Conservation (phyloP, 371 early-diverging fungal genomes). For the Umbelopsis sp. region DNA sequence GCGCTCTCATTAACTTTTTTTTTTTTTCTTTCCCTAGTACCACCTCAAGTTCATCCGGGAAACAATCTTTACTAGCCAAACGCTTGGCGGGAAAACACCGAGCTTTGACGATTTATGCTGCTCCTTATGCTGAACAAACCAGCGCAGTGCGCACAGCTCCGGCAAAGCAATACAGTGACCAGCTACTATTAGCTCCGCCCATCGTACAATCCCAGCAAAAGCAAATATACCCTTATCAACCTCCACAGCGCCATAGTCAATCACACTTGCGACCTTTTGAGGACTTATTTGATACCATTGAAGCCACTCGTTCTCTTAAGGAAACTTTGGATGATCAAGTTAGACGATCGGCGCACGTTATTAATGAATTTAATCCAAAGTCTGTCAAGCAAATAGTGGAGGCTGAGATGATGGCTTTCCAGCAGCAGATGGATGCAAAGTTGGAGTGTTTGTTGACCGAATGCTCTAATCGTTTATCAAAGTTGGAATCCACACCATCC, state of each 20-base stretch:
- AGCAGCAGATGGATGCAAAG: not conserved
- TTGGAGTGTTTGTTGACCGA: slow-evolving; percentile 16
- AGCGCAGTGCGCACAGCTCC: slow-evolving; percentile 7
- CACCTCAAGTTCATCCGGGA: not conserved
- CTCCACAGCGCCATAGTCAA: not conserved
- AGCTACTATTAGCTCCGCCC: slow-evolving; percentile 11
- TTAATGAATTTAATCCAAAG: slow-evolving; percentile 75
- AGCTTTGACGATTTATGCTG: slow-evolving; percentile 12
- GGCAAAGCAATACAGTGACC: slow-evolving; percentile 8
- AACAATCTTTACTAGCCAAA: slow-evolving; percentile 13
- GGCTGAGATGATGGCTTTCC: not conserved
- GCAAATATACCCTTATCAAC: slow-evolving; percentile 12
- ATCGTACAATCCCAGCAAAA: slow-evolving; percentile 17
- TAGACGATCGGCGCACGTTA: slow-evolving; percentile 69
- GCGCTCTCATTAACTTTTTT: no score
- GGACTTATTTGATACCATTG: slow-evolving; percentile 63
- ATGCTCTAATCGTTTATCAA: slow-evolving; percentile 9
- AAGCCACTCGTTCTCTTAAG: slow-evolving; percentile 60
- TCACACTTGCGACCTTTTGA: slow-evolving; percentile 55
- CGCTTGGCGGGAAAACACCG: slow-evolving; percentile 13
- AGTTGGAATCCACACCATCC: not conserved
- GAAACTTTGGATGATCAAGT: slow-evolving; percentile 76
- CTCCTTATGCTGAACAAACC: slow-evolving; percentile 6
- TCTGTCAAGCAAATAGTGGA: slow-evolving; percentile 53
- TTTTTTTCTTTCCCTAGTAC: not conserved